phyloP scores from a whole-genome alignment of 768 basidiomycete genomes.

The Pulveroboletus sp. region DNA sequence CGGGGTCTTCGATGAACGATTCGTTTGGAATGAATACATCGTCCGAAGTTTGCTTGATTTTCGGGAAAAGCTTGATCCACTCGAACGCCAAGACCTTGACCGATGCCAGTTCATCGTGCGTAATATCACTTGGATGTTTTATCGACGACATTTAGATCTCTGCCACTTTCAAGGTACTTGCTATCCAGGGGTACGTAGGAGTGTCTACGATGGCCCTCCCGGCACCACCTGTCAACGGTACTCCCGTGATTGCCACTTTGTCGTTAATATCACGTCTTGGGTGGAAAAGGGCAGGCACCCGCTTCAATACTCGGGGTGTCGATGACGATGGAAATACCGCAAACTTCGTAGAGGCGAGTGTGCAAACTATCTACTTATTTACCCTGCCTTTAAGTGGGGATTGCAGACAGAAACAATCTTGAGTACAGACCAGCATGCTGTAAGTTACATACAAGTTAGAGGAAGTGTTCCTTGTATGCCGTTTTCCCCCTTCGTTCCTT shows the following conservation, averaged over 20 bases:
- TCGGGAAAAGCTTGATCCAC: conserved; percentile 66
- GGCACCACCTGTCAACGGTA: conserved; percentile 69
- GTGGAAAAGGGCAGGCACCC: conserved; percentile 93
- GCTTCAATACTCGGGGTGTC: conserved; percentile 95
- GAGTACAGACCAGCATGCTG: conserved; percentile 79
- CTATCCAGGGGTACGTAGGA: conserved; percentile 93
- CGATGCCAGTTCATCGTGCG: conserved; percentile 79
- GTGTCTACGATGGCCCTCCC: conserved; percentile 75
- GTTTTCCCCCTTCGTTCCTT: conserved; percentile 2
- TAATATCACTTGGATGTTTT: conserved; percentile 17
- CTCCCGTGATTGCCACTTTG: conserved; percentile 68
- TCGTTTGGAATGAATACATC: conserved; percentile 95
- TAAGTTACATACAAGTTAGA: conserved; percentile 91
- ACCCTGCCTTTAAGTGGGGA: conserved; percentile 7
- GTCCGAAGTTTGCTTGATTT: conserved; percentile 86
- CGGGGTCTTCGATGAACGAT: conserved; percentile 73
- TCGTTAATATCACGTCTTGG: conserved; percentile 84
- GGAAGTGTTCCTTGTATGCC: conserved; percentile 89
- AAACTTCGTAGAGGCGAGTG: conserved; percentile 88
- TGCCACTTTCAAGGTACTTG: conserved; percentile 55
- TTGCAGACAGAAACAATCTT: conserved; percentile 85
- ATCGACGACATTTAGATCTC: conserved; percentile 4
- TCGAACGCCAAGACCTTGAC: conserved; percentile 74
- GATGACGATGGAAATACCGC: conserved; percentile 94
- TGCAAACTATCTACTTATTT: conserved; percentile 1